phyloP scores from a whole-genome alignment of 2,329 filamentous ascomycete species.

The Colletotrichum theobromicola region DNA sequence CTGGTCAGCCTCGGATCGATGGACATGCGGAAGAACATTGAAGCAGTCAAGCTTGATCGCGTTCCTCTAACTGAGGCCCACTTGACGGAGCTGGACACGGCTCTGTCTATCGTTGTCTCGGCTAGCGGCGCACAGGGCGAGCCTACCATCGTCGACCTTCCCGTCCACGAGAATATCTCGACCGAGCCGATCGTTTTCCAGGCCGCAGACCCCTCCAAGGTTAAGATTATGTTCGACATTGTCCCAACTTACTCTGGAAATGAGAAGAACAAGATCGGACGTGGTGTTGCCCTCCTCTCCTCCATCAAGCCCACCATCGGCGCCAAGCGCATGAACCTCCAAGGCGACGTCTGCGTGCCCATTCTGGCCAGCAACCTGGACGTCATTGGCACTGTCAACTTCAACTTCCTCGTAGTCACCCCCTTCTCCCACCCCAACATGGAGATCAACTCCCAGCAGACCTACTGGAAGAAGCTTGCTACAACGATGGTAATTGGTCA shows the following conservation, averaged over 20 bases:
- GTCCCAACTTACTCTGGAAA: constrained; percentile 94
- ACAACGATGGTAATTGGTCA: constrained; percentile 83
- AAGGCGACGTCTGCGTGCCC: constrained; percentile 90
- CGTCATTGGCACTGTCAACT: constrained; percentile 92
- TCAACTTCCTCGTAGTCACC: constrained; percentile 95
- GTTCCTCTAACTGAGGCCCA: constrained; percentile 90
- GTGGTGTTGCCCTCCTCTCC: constrained; percentile 86
- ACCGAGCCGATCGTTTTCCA: constrained; percentile 94
- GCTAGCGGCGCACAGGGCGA: constrained; percentile 86
- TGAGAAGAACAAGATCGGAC: constrained; percentile 85
- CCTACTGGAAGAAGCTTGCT: constrained; percentile 93
- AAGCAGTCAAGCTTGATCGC: constrained; percentile 84
- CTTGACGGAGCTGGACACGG: constrained; percentile 91
- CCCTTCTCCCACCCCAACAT: constrained; percentile 95
- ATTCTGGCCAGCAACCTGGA: constrained; percentile 86
- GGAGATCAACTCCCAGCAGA: constrained; percentile 87
- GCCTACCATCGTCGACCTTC: constrained; percentile 87
- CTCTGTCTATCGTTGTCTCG: constrained; percentile 88
- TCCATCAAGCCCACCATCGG: constrained; percentile 85
- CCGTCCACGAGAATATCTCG: constrained; percentile 90
- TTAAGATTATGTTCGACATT: constrained; percentile 92
- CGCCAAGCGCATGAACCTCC: constrained; percentile 85
- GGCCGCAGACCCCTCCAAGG: constrained; percentile 76
- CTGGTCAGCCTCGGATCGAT: constrained; percentile 93
- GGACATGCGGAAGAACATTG: constrained; percentile 83